Evolutionary conservation across 2,329 filamentous ascomycete genomes (phyloP).

Genomic region (Dothideomycetidae sp.): DNA sequence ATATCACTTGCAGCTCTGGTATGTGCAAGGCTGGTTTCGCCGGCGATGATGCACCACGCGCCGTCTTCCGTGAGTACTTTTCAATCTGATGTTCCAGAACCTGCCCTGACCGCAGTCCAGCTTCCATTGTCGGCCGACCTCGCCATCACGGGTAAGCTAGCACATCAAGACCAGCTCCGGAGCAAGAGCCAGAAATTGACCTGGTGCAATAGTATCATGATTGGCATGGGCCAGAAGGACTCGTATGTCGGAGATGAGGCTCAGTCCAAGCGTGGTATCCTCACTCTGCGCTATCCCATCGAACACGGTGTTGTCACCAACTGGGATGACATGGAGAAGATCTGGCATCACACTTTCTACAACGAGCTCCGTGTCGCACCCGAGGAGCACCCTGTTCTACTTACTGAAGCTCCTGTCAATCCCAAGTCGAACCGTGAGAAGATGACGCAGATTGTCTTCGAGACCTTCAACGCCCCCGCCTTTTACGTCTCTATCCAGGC

Average conservation of each 20-base stretch:
- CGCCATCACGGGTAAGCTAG: conserved; percentile 92
- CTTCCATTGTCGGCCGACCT: conserved; percentile 98
- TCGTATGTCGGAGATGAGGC: conserved; percentile 99
- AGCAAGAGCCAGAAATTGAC: conserved; percentile 25
- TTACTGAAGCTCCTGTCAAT: conserved; percentile 99
- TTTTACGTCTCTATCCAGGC: conserved; percentile 99
- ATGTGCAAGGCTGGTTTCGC: conserved; percentile 99
- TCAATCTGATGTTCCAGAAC: conserved; percentile 8
- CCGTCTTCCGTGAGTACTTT: conserved; percentile 92
- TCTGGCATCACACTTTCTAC: conserved; percentile 99
- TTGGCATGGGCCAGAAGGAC: conserved; percentile 99
- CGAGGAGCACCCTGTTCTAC: conserved; percentile 98
- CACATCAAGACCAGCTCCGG: conserved; percentile 11
- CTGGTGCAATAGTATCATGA: conserved; percentile 77
- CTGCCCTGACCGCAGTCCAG: conserved; percentile 34
- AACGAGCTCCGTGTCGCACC: conserved; percentile 99
- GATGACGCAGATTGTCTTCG: conserved; percentile 99
- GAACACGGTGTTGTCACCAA: conserved; percentile 99
- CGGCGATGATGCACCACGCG: conserved; percentile 99
- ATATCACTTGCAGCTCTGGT: conserved; percentile 60
- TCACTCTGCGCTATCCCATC: conserved; percentile 98
- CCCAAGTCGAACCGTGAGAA: conserved; percentile 99
- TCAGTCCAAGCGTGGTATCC: conserved; percentile 99
- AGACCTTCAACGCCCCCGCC: conserved; percentile 99
- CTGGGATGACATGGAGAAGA: conserved; percentile 99